Evolutionary conservation across 2,329 filamentous ascomycete species (phyloP).

Genomic region (Fusarium camptoceras): DNA sequence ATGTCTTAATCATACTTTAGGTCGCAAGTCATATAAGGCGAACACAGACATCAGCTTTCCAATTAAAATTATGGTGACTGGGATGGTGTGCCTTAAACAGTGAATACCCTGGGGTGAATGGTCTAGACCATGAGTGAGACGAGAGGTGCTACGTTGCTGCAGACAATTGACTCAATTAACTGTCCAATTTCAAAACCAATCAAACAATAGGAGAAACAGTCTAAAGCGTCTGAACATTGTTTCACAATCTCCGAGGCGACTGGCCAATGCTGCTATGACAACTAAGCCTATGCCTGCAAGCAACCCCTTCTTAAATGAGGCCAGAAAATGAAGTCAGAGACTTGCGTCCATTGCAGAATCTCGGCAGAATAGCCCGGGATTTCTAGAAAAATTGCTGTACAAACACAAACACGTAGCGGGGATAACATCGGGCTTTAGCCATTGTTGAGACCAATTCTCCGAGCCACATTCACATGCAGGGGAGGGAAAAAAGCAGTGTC

Average conservation of each 20-base stretch:
- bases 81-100: neutral
- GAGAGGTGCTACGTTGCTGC: neutral
- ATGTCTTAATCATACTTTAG: neutral
- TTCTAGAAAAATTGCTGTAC: neutral
- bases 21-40: neutral
- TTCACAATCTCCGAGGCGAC: slow-evolving; percentile 23
- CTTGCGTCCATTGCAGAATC: slow-evolving; percentile 2
- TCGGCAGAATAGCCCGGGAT: slow-evolving; percentile 20
- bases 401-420: slow-evolving; percentile 15
- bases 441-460: slow-evolving; percentile 30
- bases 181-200: slow-evolving; percentile 21
- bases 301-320: slow-evolving; percentile 18
- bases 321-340: slow-evolving; percentile 5
- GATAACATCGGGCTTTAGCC: slow-evolving; percentile 36
- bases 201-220: slow-evolving; percentile 1
- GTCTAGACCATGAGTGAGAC: neutral
- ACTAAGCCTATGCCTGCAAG: slow-evolving; percentile 17
- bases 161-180: slow-evolving; percentile 1
- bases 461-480: slow-evolving; percentile 28
- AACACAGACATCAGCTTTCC: neutral
- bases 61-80: neutral
- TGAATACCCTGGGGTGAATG: neutral
- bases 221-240: slow-evolving; percentile 20
- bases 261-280: slow-evolving; percentile 34
- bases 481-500: neutral